These are phyloP conservation scores for Kockovaella imperatae DNA, from an alignment of 768 basidiomycete species.

Conservation along the genomic window DNA sequence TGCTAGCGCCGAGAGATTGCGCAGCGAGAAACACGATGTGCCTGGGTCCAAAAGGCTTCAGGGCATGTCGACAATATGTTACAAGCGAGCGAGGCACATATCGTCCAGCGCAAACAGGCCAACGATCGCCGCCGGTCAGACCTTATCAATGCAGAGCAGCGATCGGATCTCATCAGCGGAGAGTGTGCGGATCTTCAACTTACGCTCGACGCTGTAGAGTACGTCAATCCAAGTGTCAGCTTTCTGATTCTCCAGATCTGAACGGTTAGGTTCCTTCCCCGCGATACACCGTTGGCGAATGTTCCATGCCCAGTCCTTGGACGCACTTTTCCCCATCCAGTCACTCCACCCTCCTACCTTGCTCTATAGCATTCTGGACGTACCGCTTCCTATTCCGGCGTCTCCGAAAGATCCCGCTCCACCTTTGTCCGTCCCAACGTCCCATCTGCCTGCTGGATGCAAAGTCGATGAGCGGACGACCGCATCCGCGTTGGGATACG, in stretches of 20 bases:
- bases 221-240: neutral
- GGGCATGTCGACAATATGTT: constrained; percentile 48
- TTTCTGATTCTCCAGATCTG: constrained; percentile 47
- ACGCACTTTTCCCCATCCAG: constrained; percentile 80
- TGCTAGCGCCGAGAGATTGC: constrained; percentile 60
- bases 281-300: constrained; percentile 46
- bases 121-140: too few species aligned
- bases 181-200: too few species aligned
- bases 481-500: constrained; percentile 84
- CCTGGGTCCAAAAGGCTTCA: constrained; percentile 50
- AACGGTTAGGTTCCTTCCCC: constrained; percentile 50
- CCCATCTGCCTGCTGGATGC: constrained; percentile 45
- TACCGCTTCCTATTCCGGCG: constrained; percentile 84
- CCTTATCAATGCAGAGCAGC: too few species aligned
- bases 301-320: constrained; percentile 60
- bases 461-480: constrained; percentile 66
- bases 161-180: constrained; percentile 6
- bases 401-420: constrained; percentile 71
- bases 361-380: constrained; percentile 76
- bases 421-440: constrained; percentile 59
- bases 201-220: too few species aligned
- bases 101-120: neutral
- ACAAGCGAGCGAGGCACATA: constrained; percentile 47
- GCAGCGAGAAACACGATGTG: constrained; percentile 56
- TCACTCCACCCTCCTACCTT: constrained; percentile 73